Evolutionary conservation across 192 early-diverging fungal genomes (phyloP), one percentile per base, ranked within the genome.

Genomic region (Gamsiella multidivaricata): DNA sequence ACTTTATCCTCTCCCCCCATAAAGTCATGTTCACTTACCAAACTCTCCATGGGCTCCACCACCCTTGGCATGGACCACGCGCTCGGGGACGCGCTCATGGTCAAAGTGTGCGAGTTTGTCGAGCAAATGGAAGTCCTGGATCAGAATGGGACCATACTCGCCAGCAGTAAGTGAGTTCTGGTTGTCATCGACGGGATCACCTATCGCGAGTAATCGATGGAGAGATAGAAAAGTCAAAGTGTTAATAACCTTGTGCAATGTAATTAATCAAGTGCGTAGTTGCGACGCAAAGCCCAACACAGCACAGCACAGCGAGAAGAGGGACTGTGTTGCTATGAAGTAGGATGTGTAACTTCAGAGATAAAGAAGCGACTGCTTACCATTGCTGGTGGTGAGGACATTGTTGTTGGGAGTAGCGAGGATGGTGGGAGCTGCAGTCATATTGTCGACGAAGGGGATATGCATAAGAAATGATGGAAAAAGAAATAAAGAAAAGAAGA

Each of bases 31-130:
- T 42, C 26, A 28, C 72, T 64, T 56, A 75, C 62, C 59, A 82
- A 94, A 94, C 81, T 89, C 82, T 23, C 92, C 92, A 75, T 91
- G 89, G n/a, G 91, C 93, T 41, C 89, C 93, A 26, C 85, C 86
- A 51, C 92, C 92, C 79, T 91, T 88, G 74, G 92, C 92, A 58
- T 94, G 91, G 54, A 94, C 92, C 26, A 94, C 92, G 65, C 92
- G 85, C 82, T 93, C 91, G 20, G 91, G 91, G 42, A 91, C 88
- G 65, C 91, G 87, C 83, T 93, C 90, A 47, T 88, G 88, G 78
- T 91, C 91, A 85, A 94, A 94, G 82, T 89, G 90, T 55, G 88
- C 81, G 46, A 94, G 84, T 73, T 91, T 92, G 80, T 95, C 92
- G 69, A 93, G 86, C 46, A 91, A 81, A 47, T 89, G 86, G 56